These are phyloP conservation scores for Wickerhamomyces chaumierensis DNA, from an alignment of 805 yeast genomes.

Conservation along the genomic window DNA sequence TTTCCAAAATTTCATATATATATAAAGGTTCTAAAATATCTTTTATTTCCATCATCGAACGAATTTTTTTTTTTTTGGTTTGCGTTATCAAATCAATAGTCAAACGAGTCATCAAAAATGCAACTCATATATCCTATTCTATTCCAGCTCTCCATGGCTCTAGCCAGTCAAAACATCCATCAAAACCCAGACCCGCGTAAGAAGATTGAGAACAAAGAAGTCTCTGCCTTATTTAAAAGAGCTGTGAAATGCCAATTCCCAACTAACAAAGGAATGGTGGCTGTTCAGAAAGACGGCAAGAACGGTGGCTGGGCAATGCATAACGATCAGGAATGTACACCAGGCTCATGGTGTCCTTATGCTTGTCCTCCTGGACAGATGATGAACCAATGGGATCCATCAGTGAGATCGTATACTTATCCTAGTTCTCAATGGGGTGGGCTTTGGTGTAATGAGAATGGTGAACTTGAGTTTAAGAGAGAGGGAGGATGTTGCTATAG, in stretches of 20 bases:
- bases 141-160: not conserved
- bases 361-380: conserved; percentile 86
- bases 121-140: not conserved
- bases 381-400: conserved; percentile 83
- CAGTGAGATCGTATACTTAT: conserved; percentile 58
- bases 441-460: conserved; percentile 61
- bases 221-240: conserved; percentile 19
- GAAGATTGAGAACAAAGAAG: conserved; percentile 17
- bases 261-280: conserved; percentile 50
- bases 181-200: conserved; percentile 17
- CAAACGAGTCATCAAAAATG: not conserved
- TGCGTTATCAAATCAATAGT: no score
- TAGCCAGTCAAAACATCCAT: conserved; percentile 3
- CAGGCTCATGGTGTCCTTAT: conserved; percentile 82
- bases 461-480: conserved; percentile 53
- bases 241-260: conserved; percentile 59
- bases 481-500: conserved; percentile 53
- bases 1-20: no score
- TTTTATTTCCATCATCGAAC: no score
- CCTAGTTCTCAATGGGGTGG: conserved; percentile 83
- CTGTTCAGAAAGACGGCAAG: conserved; percentile 42
- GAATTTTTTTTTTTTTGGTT: no score
- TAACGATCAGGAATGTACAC: conserved; percentile 58
- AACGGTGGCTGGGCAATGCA: conserved; percentile 87
- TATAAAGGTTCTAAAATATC: no score